Base-by-base conservation (phyloP, 1,139 yeast genomes). In the Ashbya aceris region DNA sequence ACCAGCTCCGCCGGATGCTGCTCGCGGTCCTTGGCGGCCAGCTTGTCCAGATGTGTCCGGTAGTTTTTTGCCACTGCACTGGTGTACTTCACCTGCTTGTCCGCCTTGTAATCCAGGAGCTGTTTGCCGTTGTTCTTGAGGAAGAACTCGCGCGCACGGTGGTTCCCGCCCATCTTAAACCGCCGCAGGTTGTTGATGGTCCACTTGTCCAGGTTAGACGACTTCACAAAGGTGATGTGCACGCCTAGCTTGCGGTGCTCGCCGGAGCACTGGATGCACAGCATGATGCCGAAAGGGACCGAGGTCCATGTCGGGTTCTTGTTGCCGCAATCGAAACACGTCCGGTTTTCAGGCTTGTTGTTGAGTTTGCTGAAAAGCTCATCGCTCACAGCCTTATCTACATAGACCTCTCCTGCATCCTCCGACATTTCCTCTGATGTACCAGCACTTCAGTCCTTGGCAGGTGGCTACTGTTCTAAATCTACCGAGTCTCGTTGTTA, bases 271-370 rank as follows among this genome's bases (percentile, higher is more conserved):
- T 89, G 96, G 45, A 89, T 75, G 65, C 97, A 91, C 52, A 91
- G 73, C 64, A 89, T 81, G 42, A 91, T 87, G 44, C 97, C 97
- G 60, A 86, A 87, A 48, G 94, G 94, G 39, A 95, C 95, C 26
- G 96, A 85, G 2, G 97, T 93, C 98, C 98, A 91, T 42, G 95
- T 95, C 27, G 98, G 97, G 64, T 89, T 89, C 53, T 86, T 91
- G 31, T 94, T 89, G 28, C 74, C 76, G 66, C 98, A 91, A 64
- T 91, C 98, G 64, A 89, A 87, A 64, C 98, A 91, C 42, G 75
- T 79, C 57, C 81, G 82, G 66, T 85, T 86, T 38, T 87, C 83
- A 47, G 78, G 44, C 43, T 54, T 60, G 30, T 54, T 47, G 26
- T 58, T 46, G 40, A 61, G 45, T 45, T 51, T 56, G 39, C 51